These are phyloP conservation scores for Solidago caesia DNA, from an alignment of 129 eudicot species.

Conservation along the genomic window DNA sequence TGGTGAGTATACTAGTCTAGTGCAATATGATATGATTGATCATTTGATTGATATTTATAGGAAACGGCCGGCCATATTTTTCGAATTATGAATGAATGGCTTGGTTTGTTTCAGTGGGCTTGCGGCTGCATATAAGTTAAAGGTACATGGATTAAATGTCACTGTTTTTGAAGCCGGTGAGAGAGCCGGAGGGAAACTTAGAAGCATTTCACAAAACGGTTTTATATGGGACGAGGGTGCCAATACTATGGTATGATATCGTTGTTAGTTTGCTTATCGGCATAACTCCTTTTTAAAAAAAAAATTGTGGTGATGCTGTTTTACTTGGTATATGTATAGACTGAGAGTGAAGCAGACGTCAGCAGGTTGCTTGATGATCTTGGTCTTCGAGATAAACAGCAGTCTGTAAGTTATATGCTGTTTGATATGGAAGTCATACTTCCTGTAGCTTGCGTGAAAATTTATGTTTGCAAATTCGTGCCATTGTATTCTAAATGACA, in stretches of 20 bases:
- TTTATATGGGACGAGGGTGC: constrained; percentile 99
- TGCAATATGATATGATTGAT: neutral
- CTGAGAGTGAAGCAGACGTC: constrained; percentile 81
- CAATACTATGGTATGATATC: constrained; percentile 71
- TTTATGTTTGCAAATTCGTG: constrained; percentile 3
- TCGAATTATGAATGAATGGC: neutral
- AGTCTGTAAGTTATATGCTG: constrained; percentile 54
- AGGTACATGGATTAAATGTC: constrained; percentile 68
- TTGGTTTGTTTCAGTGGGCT: constrained; percentile 61
- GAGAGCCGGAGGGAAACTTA: constrained; percentile 85
- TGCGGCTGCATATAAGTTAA: constrained; percentile 93
- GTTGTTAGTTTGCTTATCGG: neutral
- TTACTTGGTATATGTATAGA: constrained; percentile 43
- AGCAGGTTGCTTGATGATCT: constrained; percentile 84
- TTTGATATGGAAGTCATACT: constrained; percentile 7
- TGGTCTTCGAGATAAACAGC: constrained; percentile 81
- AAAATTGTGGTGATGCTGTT: constrained; percentile 17
- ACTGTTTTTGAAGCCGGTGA: constrained; percentile 89
- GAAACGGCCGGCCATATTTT: neutral
- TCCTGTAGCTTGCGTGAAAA: constrained; percentile 7
- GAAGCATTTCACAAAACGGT: constrained; percentile 70
- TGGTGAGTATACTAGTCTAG: no score
- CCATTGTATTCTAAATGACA: neutral
- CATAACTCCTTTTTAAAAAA: neutral
- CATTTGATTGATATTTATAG: neutral